Base-by-base conservation (phyloP, 129 eudicot genomes). In the Gnaphalium uliginosum region DNA sequence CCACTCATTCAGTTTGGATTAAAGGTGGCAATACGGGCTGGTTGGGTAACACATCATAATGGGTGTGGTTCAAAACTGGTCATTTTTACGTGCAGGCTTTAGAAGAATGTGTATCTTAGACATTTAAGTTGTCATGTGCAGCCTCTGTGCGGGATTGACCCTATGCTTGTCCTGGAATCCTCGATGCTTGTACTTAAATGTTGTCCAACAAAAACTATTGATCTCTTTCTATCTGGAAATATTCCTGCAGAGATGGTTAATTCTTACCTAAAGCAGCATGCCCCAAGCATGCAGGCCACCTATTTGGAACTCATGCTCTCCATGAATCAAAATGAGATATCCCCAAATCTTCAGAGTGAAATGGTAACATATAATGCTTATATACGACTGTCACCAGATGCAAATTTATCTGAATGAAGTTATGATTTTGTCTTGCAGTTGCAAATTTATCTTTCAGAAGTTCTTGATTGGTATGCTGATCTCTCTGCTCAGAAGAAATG, bases 131-230 rank as follows among this genome's bases (percentile, higher is more conserved):
- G 19, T 74, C 64, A 69, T 81, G 70, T 85, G 89, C 92, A 95
- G 99, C 99, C 99, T 81, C 90, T 95, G 43, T 95, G 99, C 73
- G 90, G 87, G 66, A 87, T 89, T 37, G 97, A 95, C 78, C 96
- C 96, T 18, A 89, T 91, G 96, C 96, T 95, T 87, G 99, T 95
- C 68, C 86, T 95, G 82, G 99, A 95, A 80, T 95, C 74, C 81
- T 88, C 99, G 21, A 89, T 85, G 88, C 89, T 89, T 70, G 94
- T 95, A 81, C 99, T 95, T 65, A 88, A 87, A 72, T 87, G 86
- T 80, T 89, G 99, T 76, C 99, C 97, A 39, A 69, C 86, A n/a
- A 85, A 91, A 83, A 89, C 99, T 35, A 91, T 95, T 73, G 99
- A 95, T 72, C 96, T 95, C 74, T 95, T 91, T 84, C 62, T 95